phyloP scores from a whole-genome alignment of 495 filamentous ascomycete genomes.

The Penicillium alfredii region DNA sequence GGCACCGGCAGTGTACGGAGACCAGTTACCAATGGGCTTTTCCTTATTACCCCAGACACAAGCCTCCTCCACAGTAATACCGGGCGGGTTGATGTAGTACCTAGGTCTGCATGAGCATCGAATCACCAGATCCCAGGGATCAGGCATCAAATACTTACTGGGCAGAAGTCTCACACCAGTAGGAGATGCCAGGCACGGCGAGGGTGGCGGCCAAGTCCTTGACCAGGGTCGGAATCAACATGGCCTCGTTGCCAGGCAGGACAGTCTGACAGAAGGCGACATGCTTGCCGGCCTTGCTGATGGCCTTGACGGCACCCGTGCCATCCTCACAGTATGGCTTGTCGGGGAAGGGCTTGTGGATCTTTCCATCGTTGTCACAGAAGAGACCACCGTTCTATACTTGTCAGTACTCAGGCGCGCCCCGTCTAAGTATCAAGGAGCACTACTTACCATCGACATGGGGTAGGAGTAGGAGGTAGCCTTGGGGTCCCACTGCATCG shows the following conservation, averaged over 20 bases:
- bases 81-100: constrained; percentile 79
- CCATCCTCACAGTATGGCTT: constrained; percentile 68
- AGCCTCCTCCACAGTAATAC: constrained; percentile 50
- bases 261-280: constrained; percentile 82
- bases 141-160: too few species aligned
- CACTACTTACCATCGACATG: constrained; percentile 61
- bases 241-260: constrained; percentile 79
- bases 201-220: constrained; percentile 44
- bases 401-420: too few species aligned
- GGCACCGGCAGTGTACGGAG: constrained; percentile 71
- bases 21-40: constrained; percentile 72
- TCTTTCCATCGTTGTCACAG: constrained; percentile 60
- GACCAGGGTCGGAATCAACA: constrained; percentile 76
- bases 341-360: constrained; percentile 65
- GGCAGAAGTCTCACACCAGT: constrained; percentile 69
- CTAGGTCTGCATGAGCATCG: too few species aligned
- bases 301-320: constrained; percentile 54
- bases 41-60: constrained; percentile 66
- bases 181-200: constrained; percentile 63
- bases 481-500: constrained; percentile 72
- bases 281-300: constrained; percentile 55
- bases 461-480: constrained; percentile 64
- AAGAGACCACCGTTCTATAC: constrained; percentile 68
- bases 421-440: too few species aligned
- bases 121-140: too few species aligned